phyloP scores from a whole-genome alignment of 768 basidiomycete species.

The Omphalotus guepiniiformis region DNA sequence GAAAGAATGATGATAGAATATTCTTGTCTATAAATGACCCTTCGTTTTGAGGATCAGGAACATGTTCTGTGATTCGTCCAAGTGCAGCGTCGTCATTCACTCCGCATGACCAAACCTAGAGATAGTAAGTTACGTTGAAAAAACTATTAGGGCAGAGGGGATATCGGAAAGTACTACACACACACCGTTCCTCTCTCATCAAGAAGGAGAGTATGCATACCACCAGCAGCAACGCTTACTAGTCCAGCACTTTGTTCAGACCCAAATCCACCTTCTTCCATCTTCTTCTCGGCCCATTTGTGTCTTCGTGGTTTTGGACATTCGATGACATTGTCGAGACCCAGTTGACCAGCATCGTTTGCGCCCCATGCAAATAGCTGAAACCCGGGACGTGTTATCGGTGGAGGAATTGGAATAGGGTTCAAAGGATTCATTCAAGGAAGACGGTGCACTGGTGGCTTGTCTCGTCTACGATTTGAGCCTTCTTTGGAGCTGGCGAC shows the following conservation, averaged over 20 bases:
- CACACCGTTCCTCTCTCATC: slow-evolving; percentile 88
- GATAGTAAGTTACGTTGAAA: slow-evolving; percentile 8
- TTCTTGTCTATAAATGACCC: slow-evolving; percentile 52
- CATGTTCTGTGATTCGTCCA: slow-evolving; percentile 64
- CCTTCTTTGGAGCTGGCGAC: too few relatives aligned
- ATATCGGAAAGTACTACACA: slow-evolving; percentile 16
- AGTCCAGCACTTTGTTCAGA: slow-evolving; percentile 61
- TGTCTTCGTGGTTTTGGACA: slow-evolving; percentile 73
- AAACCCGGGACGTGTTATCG: slow-evolving; percentile 56
- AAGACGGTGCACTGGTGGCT: too few relatives aligned
- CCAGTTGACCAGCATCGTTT: slow-evolving; percentile 93
- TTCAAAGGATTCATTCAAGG: too few relatives aligned
- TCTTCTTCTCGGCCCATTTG: slow-evolving; percentile 70
- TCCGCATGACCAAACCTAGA: slow-evolving; percentile 78
- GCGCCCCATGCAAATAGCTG: slow-evolving; percentile 86
- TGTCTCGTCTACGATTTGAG: too few relatives aligned
- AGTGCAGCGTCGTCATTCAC: slow-evolving; percentile 88
- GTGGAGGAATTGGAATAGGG: slow-evolving; percentile 54
- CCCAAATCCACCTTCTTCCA: slow-evolving; percentile 67
- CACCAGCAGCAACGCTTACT: slow-evolving; percentile 76
- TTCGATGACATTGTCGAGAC: slow-evolving; percentile 66
- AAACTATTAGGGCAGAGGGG: background rate
- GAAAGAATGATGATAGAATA: slow-evolving; percentile 50
- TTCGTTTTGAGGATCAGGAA: slow-evolving; percentile 56
- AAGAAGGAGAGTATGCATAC: slow-evolving; percentile 83